Evolutionary conservation across 495 filamentous ascomycete genomes (phyloP).

Genomic region (Zalerion maritima): DNA sequence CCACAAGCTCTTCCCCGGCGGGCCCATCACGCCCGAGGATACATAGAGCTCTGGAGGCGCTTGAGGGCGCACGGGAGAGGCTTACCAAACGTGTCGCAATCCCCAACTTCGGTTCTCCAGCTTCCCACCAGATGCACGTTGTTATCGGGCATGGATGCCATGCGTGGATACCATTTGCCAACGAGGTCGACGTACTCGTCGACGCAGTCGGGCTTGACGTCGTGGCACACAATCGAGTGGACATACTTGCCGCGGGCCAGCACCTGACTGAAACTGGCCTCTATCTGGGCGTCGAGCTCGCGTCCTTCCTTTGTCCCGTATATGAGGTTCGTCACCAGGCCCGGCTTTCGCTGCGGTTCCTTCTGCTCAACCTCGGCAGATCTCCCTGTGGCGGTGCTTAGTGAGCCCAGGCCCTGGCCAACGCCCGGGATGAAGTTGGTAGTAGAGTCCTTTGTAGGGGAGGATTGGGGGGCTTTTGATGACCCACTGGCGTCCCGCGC

Average conservation of each 20-base stretch:
- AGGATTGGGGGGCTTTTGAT: slow-evolving; percentile 8
- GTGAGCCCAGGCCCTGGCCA: slow-evolving; percentile 47
- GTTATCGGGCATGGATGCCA: slow-evolving; percentile 69
- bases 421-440: slow-evolving; percentile 22
- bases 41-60: no score
- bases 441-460: slow-evolving; percentile 27
- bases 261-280: slow-evolving; percentile 85
- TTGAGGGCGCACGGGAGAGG: no score
- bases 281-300: slow-evolving; percentile 84
- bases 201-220: slow-evolving; percentile 88
- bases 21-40: no score
- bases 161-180: slow-evolving; percentile 80
- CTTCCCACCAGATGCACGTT: slow-evolving; percentile 93
- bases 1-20: no score
- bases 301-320: slow-evolving; percentile 93
- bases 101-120: slow-evolving; percentile 96
- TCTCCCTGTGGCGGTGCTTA: slow-evolving; percentile 42
- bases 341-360: slow-evolving; percentile 31
- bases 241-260: slow-evolving; percentile 95
- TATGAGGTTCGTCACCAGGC: slow-evolving; percentile 55
- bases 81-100: slow-evolving; percentile 92
- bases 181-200: slow-evolving; percentile 89
- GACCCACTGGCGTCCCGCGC: slow-evolving; percentile 70
- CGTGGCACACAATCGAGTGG: slow-evolving; percentile 92
- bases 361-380: slow-evolving; percentile 27